phyloP scores from a whole-genome alignment of 495 filamentous ascomycete genomes.

The Apiosordaria backusii region DNA sequence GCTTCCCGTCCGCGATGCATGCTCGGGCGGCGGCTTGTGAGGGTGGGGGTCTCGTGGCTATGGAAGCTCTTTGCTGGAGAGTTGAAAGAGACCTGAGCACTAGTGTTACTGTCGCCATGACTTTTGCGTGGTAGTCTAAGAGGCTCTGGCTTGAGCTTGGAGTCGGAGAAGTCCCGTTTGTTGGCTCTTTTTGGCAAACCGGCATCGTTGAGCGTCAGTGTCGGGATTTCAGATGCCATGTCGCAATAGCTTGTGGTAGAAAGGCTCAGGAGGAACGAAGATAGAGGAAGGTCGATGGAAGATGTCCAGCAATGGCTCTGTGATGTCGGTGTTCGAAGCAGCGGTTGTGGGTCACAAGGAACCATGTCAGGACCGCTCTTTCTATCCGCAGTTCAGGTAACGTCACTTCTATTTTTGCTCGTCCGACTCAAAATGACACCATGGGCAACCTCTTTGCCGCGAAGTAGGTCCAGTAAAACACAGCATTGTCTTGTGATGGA shows the following conservation, averaged over 20 bases:
- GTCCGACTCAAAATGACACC: slow-evolving; percentile 21
- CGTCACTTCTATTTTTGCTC: not conserved
- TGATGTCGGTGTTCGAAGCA: too few species aligned
- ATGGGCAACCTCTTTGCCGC: slow-evolving; percentile 34
- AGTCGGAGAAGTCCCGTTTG: slow-evolving; percentile 18
- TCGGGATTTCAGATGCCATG: not conserved
- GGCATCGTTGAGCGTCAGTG: not conserved
- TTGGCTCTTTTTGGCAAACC: not conserved
- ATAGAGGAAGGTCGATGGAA: not conserved
- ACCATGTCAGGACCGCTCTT: not conserved
- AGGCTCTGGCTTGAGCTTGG: slow-evolving; percentile 31
- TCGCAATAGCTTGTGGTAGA: too few species aligned
- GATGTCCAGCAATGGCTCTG: too few species aligned
- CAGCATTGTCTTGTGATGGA: slow-evolving; percentile 27
- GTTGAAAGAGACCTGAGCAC: slow-evolving; percentile 4
- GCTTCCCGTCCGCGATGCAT: slow-evolving; percentile 15
- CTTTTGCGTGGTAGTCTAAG: slow-evolving; percentile 30
- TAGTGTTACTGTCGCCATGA: not conserved
- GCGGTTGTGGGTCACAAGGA: too few species aligned
- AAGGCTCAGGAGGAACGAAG: not conserved
- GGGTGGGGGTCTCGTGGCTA: slow-evolving; percentile 5
- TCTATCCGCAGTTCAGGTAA: not conserved
- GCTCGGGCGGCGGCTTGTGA: not conserved
- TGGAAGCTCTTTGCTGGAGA: slow-evolving; percentile 7
- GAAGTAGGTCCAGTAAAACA: slow-evolving; percentile 36